Percentiles rank a stretch among this genome's conserved stretches.
phyloP scores from a whole-genome alignment of 805 yeast genomes.

The Monosporozyma solicola region DNA sequence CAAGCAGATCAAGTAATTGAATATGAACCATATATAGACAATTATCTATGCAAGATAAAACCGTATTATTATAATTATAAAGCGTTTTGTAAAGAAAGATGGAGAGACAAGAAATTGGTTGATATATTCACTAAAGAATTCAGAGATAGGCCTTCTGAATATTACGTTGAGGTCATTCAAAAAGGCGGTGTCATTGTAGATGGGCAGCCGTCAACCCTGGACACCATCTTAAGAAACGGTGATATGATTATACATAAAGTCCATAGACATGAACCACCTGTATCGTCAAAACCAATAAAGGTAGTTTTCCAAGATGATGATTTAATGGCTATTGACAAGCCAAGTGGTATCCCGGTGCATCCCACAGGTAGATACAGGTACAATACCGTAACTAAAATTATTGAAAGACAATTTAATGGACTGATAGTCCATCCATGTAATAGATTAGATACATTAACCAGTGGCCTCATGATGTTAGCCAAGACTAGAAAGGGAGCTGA shows the following conservation, averaged over 20 bases:
- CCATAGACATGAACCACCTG: constrained; percentile 90
- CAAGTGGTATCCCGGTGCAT: constrained; percentile 91
- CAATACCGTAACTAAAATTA: constrained; percentile 65
- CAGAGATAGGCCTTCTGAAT: constrained; percentile 59
- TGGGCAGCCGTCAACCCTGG: constrained; percentile 50
- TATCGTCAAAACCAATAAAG: constrained; percentile 46
- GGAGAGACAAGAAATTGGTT: constrained; percentile 75
- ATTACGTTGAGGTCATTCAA: constrained; percentile 47
- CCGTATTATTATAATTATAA: constrained; percentile 87
- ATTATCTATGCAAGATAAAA: constrained; percentile 34
- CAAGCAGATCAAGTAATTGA: neutral
- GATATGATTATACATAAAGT: constrained; percentile 69
- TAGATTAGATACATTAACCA: constrained; percentile 80
- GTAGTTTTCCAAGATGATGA: constrained; percentile 69
- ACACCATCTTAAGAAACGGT: constrained; percentile 67
- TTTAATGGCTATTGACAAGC: constrained; percentile 80
- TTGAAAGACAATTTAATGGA: constrained; percentile 48
- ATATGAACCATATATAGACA: neutral
- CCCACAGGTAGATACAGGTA: constrained; percentile 83
- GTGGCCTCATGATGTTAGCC: constrained; percentile 89
- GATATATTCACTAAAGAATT: constrained; percentile 83
- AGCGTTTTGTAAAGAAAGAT: constrained; percentile 83
- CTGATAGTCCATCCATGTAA: constrained; percentile 79
- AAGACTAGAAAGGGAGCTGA: constrained; percentile 75
- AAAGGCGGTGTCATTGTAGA: constrained; percentile 73